These are phyloP conservation scores for Kodamaea sagamina DNA, from an alignment of 805 yeast species.

Conservation along the genomic window DNA sequence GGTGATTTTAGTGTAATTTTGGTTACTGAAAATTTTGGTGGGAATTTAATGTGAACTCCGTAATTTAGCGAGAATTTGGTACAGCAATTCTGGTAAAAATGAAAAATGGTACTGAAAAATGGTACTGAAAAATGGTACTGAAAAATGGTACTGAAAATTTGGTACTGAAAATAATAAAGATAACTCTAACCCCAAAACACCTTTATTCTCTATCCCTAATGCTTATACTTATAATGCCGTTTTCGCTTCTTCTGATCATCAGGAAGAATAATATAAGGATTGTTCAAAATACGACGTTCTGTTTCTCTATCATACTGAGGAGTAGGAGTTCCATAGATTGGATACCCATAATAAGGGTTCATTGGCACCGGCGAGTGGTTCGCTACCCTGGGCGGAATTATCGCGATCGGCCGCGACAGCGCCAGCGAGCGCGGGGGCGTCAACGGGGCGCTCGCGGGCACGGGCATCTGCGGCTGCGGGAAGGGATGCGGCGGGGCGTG, in stretches of 20 bases:
- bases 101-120: too few species aligned
- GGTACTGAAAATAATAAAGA: too few species aligned
- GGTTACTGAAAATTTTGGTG: too few species aligned
- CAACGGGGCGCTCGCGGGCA: background rate
- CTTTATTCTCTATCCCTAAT: too few species aligned
- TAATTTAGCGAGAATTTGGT: too few species aligned
- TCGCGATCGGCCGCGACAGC: background rate
- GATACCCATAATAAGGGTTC: conserved; percentile 9
- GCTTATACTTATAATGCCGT: conserved; percentile 6
- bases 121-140: too few species aligned
- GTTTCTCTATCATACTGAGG: conserved; percentile 28
- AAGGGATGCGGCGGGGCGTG: conserved; percentile 5
- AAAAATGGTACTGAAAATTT: too few species aligned
- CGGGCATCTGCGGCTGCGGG: conserved; percentile 6
- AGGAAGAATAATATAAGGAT: conserved; percentile 32
- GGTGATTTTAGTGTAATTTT: too few species aligned
- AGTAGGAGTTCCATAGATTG: conserved; percentile 6
- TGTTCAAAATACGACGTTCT: conserved; percentile 28
- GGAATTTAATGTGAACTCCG: too few species aligned
- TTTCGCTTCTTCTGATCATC: conserved; percentile 18
- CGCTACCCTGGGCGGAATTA: background rate
- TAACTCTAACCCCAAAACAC: too few species aligned
- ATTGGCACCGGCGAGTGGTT: conserved; percentile 2
- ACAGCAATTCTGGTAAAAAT: too few species aligned
- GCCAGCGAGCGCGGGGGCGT: background rate